These are phyloP conservation scores for Fusarium dlaminii DNA, from an alignment of 2,329 filamentous ascomycete genomes.

Conservation along the genomic window DNA sequence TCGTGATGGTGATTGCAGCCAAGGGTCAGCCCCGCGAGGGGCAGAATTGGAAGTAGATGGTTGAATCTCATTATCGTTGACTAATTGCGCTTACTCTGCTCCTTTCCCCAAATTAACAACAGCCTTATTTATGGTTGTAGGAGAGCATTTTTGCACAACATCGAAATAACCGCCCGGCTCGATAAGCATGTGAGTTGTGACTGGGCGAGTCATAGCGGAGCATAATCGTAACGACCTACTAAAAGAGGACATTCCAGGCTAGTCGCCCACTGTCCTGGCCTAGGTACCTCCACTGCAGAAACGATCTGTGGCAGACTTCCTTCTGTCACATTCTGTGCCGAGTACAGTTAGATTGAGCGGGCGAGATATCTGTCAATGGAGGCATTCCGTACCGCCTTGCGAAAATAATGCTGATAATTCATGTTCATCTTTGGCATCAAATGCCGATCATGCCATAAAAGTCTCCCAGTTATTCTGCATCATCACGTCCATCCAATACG, in stretches of 20 bases:
- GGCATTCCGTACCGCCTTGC: fast-evolving
- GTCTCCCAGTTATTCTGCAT: background rate
- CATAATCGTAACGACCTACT: background rate
- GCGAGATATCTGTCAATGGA: background rate
- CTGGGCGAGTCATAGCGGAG: background rate
- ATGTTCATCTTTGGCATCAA: background rate
- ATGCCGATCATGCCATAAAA: background rate
- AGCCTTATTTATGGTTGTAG: background rate
- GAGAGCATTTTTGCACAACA: fast-evolving
- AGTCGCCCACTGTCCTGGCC: background rate
- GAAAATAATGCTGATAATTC: background rate
- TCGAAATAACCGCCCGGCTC: fast-evolving
- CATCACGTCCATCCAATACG: background rate
- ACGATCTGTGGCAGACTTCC: background rate
- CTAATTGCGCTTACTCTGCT: background rate
- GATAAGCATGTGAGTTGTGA: background rate
- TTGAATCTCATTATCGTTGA: background rate
- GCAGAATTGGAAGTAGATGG: constrained; percentile 4
- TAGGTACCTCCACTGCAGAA: background rate
- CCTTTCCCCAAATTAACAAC: fast-evolving
- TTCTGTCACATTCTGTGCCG: background rate
- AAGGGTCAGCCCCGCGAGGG: constrained; percentile 37
- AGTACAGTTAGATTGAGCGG: background rate
- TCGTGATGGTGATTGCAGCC: constrained; percentile 46
- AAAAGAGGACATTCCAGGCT: background rate